phyloP scores from a whole-genome alignment of 306 rosid species.

The Prunus dulcis region DNA sequence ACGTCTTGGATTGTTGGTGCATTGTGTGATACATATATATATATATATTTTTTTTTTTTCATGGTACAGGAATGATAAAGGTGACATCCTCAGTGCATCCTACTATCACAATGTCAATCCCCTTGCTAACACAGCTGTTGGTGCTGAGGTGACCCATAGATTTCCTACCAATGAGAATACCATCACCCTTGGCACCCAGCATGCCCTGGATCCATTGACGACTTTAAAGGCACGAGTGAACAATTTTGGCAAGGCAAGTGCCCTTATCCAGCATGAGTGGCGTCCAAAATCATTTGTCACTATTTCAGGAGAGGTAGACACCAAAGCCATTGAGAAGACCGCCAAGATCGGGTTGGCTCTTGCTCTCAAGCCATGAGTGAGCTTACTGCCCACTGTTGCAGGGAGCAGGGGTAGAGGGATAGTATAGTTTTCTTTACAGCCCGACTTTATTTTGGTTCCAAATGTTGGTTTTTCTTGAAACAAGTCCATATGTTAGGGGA shows the following conservation, averaged over 20 bases:
- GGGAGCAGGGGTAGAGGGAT: constrained; percentile 35
- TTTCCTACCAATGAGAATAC: constrained; percentile 71
- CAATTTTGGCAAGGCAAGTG: constrained; percentile 67
- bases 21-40: constrained; percentile 14
- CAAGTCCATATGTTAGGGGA: constrained; percentile 13
- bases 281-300: constrained; percentile 87
- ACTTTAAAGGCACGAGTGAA: constrained; percentile 64
- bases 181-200: constrained; percentile 73
- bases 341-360: constrained; percentile 80
- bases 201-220: constrained; percentile 74
- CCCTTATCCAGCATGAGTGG: constrained; percentile 95
- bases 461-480: constrained; percentile 7
- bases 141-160: constrained; percentile 73
- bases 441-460: constrained; percentile 20
- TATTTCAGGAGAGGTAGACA: constrained; percentile 89
- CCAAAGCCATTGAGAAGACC: constrained; percentile 80
- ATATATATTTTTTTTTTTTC: not conserved
- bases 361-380: constrained; percentile 77
- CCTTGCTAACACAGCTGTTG: constrained; percentile 67
- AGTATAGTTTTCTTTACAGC: constrained; percentile 30
- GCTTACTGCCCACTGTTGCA: constrained; percentile 19
- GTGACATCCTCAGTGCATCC: constrained; percentile 69
- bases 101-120: constrained; percentile 70
- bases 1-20: not conserved
- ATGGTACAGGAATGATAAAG: constrained; percentile 70